phyloP scores from a whole-genome alignment of 352 stramenopile genomes.

The Pythium monospermum region DNA sequence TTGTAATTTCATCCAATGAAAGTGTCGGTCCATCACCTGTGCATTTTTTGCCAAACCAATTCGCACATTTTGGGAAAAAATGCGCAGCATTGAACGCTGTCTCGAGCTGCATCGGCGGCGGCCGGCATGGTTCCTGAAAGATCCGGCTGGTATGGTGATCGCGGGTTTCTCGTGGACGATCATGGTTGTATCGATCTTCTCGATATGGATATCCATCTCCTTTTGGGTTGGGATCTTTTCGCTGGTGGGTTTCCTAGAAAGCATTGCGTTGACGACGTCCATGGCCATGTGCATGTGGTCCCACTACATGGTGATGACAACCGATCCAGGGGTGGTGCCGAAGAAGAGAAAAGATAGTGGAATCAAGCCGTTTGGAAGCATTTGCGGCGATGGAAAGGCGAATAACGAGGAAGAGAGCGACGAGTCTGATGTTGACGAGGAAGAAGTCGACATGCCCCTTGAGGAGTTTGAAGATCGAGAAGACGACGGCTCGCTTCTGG shows the following conservation, averaged over 20 bases:
- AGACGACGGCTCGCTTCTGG: constrained; percentile 67
- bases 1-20: not conserved
- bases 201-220: constrained; percentile 45
- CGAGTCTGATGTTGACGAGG: constrained; percentile 27
- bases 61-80: too few species aligned
- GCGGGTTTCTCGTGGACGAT: constrained; percentile 53
- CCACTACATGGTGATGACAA: constrained; percentile 69
- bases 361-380: constrained; percentile 1
- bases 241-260: constrained; percentile 34
- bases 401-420: constrained; percentile 20
- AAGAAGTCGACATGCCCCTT: constrained; percentile 60
- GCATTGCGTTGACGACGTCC: constrained; percentile 42
- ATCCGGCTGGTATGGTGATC: constrained; percentile 60
- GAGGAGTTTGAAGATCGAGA: constrained; percentile 59
- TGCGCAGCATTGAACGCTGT: constrained; percentile 9
- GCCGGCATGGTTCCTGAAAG: constrained; percentile 49
- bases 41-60: too few species aligned
- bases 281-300: constrained; percentile 71
- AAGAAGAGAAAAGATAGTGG: not conserved
- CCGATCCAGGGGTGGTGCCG: constrained; percentile 68
- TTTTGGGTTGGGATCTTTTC: constrained; percentile 57
- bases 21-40: not conserved
- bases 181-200: constrained; percentile 36
- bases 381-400: not conserved
- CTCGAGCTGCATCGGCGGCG: constrained; percentile 13